Percentiles rank a stretch among this genome's conserved stretches.
These are phyloP conservation scores for Periconia digitata DNA, from an alignment of 2,329 filamentous ascomycete genomes.

Conservation along the genomic window DNA sequence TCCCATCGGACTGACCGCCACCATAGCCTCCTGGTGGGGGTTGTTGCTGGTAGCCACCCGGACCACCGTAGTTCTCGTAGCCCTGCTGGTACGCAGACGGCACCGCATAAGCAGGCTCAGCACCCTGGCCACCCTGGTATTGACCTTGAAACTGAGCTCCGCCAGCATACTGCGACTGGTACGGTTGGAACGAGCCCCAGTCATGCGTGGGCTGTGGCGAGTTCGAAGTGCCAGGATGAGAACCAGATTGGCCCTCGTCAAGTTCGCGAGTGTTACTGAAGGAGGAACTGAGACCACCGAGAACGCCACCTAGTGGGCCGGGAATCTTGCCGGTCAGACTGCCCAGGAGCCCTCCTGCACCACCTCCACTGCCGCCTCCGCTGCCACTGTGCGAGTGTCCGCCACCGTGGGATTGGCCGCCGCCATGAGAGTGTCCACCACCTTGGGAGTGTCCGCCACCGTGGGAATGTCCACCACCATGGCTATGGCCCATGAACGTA, in stretches of 20 bases:
- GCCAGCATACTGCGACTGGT: constrained; percentile 36
- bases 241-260: constrained; percentile 17
- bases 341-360: constrained; percentile 26
- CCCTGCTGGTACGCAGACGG: constrained; percentile 42
- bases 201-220: constrained; percentile 28
- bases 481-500: constrained; percentile 20
- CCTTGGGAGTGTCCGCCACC: constrained; percentile 15
- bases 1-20: constrained; percentile 21
- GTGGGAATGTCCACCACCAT: constrained; percentile 19
- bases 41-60: constrained; percentile 19
- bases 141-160: constrained; percentile 34
- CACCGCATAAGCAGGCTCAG: constrained; percentile 35
- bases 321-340: constrained; percentile 15
- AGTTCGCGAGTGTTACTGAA: constrained; percentile 25
- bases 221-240: constrained; percentile 16
- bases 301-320: constrained; percentile 18
- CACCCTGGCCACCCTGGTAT: constrained; percentile 34
- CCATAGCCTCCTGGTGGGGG: constrained; percentile 9
- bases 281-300: constrained; percentile 20
- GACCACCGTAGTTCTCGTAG: constrained; percentile 30
- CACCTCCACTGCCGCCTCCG: constrained; percentile 12
- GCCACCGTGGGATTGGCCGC: constrained; percentile 11
- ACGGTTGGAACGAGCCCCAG: constrained; percentile 38
- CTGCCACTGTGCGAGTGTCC: not conserved
- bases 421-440: too few species aligned